phyloP scores from a whole-genome alignment of 257 asterid genomes.

The Penstemon barbatus region DNA sequence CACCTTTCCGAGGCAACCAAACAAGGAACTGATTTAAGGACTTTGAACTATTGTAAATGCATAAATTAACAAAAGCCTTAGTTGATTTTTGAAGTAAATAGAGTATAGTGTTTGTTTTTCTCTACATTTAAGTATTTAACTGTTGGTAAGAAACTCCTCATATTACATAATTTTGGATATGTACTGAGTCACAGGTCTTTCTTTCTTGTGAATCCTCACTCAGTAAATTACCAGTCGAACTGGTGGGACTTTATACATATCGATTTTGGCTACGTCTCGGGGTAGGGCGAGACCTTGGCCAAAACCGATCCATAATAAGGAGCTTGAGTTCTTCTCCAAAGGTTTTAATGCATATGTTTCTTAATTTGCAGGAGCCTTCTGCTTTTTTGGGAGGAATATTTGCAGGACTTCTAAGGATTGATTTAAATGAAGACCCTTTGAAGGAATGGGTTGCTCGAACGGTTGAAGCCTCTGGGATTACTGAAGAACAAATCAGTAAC shows the following conservation, averaged over 20 bases:
- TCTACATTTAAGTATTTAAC: not conserved
- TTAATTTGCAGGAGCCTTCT: conserved; percentile 63
- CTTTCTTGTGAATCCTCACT: not conserved
- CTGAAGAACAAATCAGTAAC: conserved; percentile 40
- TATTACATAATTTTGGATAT: no score
- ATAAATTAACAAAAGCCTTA: not conserved
- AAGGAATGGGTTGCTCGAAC: conserved; percentile 81
- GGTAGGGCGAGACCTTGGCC: not conserved
- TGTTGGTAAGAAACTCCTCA: no score
- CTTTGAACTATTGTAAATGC: not conserved
- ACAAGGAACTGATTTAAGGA: not conserved
- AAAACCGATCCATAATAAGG: no score
- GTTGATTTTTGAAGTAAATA: no score
- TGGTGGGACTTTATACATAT: no score
- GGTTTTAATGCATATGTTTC: not conserved
- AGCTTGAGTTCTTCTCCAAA: not conserved
- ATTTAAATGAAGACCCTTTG: conserved; percentile 78
- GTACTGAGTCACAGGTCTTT: no score
- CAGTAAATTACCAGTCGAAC: no score
- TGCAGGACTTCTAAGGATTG: conserved; percentile 88
- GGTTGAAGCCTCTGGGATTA: conserved; percentile 70
- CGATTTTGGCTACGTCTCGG: not conserved
- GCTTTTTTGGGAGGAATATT: conserved; percentile 85
- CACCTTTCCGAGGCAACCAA: not conserved
- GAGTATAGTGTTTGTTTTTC: not conserved